These are phyloP conservation scores for Suhomyces taliae DNA, from an alignment of 1,139 yeast species.

Conservation along the genomic window DNA sequence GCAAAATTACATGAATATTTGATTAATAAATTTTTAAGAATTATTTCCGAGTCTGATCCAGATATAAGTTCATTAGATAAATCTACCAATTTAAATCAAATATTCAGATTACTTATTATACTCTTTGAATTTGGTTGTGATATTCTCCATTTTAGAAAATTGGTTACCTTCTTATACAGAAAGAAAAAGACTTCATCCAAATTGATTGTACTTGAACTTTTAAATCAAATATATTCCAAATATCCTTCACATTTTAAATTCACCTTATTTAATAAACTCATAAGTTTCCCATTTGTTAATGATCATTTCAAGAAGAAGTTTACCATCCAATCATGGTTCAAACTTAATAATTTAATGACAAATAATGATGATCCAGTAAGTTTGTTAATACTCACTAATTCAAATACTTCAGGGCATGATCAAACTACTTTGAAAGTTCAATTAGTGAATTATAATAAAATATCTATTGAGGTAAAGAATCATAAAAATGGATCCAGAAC, in stretches of 20 bases:
- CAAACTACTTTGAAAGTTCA: constrained; percentile 29
- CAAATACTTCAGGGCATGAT: constrained; percentile 19
- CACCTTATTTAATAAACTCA: constrained; percentile 25
- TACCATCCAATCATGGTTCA: constrained; percentile 42
- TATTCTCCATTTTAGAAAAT: constrained; percentile 19
- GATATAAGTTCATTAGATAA: constrained; percentile 1
- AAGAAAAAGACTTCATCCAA: constrained; percentile 11
- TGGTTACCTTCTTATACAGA: constrained; percentile 22
- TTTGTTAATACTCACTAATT: constrained; percentile 31
- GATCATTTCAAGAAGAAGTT: constrained; percentile 12
- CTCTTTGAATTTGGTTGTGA: constrained; percentile 42
- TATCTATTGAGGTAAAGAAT: constrained; percentile 33
- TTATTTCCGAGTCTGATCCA: neutral
- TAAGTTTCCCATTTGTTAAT: constrained; percentile 15
- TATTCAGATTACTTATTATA: constrained; percentile 24
- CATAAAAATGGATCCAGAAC: constrained; percentile 26
- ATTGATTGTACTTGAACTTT: constrained; percentile 24
- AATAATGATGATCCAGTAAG: constrained; percentile 21
- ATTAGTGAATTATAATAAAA: constrained; percentile 31
- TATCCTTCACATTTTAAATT: constrained; percentile 34
- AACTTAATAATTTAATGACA: constrained; percentile 18
- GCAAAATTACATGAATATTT: constrained; percentile 22
- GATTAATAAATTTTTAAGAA: constrained; percentile 19
- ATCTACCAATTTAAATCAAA: constrained; percentile 21
- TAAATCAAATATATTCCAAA: constrained; percentile 23